Base-by-base conservation (phyloP, 2,329 filamentous ascomycete species). In the Celoporthe dispersa region DNA sequence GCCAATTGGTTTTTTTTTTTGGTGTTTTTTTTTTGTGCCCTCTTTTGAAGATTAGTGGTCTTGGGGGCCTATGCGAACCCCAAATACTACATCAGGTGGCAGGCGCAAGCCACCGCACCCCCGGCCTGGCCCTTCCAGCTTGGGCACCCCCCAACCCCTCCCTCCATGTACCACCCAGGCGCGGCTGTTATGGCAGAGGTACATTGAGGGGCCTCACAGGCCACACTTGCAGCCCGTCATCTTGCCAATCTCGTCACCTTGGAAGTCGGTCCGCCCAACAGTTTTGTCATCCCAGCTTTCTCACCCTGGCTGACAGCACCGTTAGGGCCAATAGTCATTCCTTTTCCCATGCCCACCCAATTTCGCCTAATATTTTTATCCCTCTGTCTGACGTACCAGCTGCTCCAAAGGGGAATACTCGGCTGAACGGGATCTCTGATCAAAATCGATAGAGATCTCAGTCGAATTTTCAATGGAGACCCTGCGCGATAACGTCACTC, bases 401-500 rank as follows among this genome's bases (percentile, higher is more conserved):
- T 25, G 3, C 28, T 2, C 4, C 25, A 55, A 28, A 4, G 48
- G 25, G 14, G 28, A 7, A 37, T 8, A 35, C 33, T 60, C 31
- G 22, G 57, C 57, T 22, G 57, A n/a, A 33, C 31, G 16, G 57
- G 33, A 60, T 57, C 53, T 57, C 28, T 57, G 25, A 16, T 57
- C 3, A 33, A 31, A 31, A 31, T 57, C 14, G 25, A 51, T 35
- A 35, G 22, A 37, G 63, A 64, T 64, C 63, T 48, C 41, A 31
- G 25, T 4, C 44, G 39, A 51, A 14, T 11, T 41, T 19, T 6
- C 0, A 16, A 14, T 25, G n/a, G 22, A 14, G 11, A 6, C n/a
- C 35, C 37, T 44, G 60, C 37, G 39, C 31, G 63, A 65, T 53
- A 53, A 65, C 63, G 63, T 65, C 63, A 55, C 44, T 8, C 64